Conservation (phyloP, 352 stramenopile species). For the Pythium phragmiticola region DNA sequence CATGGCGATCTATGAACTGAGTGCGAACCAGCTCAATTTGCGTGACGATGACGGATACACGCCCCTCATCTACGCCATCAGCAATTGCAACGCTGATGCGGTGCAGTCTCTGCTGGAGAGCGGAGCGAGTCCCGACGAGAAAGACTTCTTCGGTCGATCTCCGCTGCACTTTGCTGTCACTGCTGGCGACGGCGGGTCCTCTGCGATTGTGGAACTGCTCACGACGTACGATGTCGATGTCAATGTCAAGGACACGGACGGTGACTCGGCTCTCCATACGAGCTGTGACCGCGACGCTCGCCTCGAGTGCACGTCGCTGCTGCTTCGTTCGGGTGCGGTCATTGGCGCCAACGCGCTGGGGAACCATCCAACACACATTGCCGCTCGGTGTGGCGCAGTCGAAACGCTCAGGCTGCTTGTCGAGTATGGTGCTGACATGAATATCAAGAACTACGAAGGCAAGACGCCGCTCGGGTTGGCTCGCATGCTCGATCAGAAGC, state of each 20-base stretch:
- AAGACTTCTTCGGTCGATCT: constrained; percentile 64
- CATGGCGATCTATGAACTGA: constrained; percentile 28
- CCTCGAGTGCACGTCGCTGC: constrained; percentile 48
- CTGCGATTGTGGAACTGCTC: constrained; percentile 52
- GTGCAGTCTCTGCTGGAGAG: constrained; percentile 57
- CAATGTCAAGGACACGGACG: constrained; percentile 67
- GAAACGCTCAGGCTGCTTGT: constrained; percentile 67
- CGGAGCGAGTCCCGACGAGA: constrained; percentile 52
- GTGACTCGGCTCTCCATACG: constrained; percentile 63
- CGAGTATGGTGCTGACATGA: constrained; percentile 82
- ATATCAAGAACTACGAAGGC: constrained; percentile 80
- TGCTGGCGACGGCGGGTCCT: constrained; percentile 14
- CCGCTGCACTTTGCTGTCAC: constrained; percentile 69
- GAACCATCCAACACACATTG: constrained; percentile 76
- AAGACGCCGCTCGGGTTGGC: constrained; percentile 77
- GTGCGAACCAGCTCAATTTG: constrained; percentile 35
- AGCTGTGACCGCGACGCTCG: constrained; percentile 50
- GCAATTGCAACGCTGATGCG: constrained; percentile 45
- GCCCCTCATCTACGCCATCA: constrained; percentile 76
- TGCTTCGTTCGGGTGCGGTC: constrained; percentile 56
- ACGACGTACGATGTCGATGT: constrained; percentile 72
- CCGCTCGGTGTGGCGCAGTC: constrained; percentile 57
- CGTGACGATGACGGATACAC: constrained; percentile 76
- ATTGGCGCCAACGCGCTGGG: constrained; percentile 59
- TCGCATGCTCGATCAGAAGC: constrained; percentile 59